A percentile compares a stretch with the other conserved stretches of the same genome.
Evolutionary conservation across 2,329 filamentous ascomycete genomes (phyloP).

Genomic region (Rhynchosporium graminicola): DNA sequence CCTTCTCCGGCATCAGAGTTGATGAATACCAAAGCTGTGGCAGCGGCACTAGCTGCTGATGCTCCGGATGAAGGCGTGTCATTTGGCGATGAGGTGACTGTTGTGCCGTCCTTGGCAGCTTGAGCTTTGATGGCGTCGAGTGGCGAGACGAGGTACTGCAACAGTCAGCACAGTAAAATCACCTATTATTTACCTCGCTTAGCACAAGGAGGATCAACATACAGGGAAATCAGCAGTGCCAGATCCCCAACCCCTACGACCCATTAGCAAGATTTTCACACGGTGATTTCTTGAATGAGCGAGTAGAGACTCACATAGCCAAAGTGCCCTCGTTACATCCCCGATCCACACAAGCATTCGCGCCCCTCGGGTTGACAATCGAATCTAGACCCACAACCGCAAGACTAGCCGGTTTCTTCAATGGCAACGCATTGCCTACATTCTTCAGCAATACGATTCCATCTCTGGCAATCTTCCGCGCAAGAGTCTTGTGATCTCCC

Average conservation of each 20-base stretch:
- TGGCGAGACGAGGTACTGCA: slow-evolving; percentile 60
- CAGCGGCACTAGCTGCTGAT: slow-evolving; percentile 39
- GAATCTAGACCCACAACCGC: slow-evolving; percentile 65
- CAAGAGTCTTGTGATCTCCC: slow-evolving; percentile 62
- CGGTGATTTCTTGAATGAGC: neutral
- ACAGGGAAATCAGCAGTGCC: slow-evolving; percentile 57
- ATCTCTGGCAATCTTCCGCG: slow-evolving; percentile 55
- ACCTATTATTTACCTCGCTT: neutral
- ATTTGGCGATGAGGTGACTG: slow-evolving; percentile 55
- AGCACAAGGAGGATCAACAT: slow-evolving; percentile 3
- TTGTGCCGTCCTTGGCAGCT: slow-evolving; percentile 53
- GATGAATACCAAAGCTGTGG: slow-evolving; percentile 69
- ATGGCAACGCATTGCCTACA: slow-evolving; percentile 54
- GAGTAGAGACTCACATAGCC: slow-evolving; percentile 60
- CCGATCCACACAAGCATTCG: slow-evolving; percentile 63
- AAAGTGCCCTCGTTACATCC: slow-evolving; percentile 63
- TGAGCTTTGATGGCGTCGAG: slow-evolving; percentile 63
- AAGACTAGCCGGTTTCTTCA: slow-evolving; percentile 54
- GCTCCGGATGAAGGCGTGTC: slow-evolving; percentile 45
- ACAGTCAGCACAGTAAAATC: neutral
- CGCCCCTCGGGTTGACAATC: slow-evolving; percentile 58
- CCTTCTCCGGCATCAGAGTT: slow-evolving; percentile 74
- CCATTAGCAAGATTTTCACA: neutral
- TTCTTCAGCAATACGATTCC: slow-evolving; percentile 72
- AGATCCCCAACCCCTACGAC: slow-evolving; percentile 48